phyloP scores from a whole-genome alignment of 768 basidiomycete genomes.

The Tricholoma bakamatsutake region DNA sequence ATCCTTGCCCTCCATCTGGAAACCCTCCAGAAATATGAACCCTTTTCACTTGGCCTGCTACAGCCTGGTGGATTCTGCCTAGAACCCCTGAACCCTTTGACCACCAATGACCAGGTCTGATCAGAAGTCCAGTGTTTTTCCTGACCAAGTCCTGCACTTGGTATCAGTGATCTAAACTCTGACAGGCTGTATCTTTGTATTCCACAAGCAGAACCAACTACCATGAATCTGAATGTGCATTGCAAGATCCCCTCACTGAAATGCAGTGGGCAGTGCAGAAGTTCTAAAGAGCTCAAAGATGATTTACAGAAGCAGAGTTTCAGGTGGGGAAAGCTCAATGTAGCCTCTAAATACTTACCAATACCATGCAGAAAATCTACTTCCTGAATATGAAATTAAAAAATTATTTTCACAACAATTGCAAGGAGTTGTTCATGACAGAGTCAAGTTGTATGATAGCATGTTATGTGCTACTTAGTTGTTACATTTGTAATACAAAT shows the following conservation, averaged over 20 bases:
- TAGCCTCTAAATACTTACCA: background rate
- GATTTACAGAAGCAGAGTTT: background rate
- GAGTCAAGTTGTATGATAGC: background rate
- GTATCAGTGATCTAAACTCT: too few species aligned
- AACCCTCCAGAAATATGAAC: too few species aligned
- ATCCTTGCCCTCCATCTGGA: too few species aligned
- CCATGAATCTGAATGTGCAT: background rate
- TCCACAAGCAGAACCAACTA: background rate
- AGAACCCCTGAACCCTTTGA: too few species aligned
- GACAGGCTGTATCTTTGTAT: conserved; percentile 1
- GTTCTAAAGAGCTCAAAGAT: background rate
- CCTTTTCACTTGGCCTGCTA: too few species aligned
- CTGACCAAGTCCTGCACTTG: too few species aligned
- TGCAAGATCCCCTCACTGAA: background rate
- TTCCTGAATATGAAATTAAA: background rate
- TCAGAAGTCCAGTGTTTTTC: too few species aligned
- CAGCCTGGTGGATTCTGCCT: too few species aligned
- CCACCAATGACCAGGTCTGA: too few species aligned
- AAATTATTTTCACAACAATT: background rate
- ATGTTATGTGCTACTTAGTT: background rate
- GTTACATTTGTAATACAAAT: background rate
- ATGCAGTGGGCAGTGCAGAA: background rate
- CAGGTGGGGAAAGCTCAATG: background rate
- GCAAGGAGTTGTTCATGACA: background rate
- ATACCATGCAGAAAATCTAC: background rate